phyloP scores from a whole-genome alignment of 176 grass and related monocot species.

The Elymus sibiricus region DNA sequence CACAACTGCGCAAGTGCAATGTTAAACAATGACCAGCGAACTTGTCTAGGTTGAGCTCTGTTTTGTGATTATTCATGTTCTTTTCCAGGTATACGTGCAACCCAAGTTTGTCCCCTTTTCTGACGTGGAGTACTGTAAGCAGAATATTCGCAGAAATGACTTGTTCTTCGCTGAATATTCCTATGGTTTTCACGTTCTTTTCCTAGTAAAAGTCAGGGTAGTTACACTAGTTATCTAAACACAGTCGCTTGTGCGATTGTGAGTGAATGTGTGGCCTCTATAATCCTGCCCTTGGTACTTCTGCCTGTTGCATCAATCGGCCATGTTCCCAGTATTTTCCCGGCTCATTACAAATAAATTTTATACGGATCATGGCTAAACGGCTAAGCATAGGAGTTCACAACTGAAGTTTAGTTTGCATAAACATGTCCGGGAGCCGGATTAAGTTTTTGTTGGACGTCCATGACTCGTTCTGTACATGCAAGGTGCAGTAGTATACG shows the following conservation, averaged over 20 bases:
- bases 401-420: neutral
- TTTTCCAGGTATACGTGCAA: neutral
- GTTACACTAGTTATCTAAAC: too few relatives aligned
- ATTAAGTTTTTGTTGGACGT: neutral
- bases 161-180: neutral
- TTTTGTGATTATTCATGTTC: neutral
- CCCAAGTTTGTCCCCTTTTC: neutral
- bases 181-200: neutral
- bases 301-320: neutral
- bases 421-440: neutral
- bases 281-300: too few relatives aligned
- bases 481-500: neutral
- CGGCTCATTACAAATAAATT: too few relatives aligned
- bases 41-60: neutral
- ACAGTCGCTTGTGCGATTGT: too few relatives aligned
- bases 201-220: neutral
- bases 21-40: neutral
- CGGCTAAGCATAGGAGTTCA: neutral
- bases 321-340: neutral
- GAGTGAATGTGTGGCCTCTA: too few relatives aligned
- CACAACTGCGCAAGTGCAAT: neutral
- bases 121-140: neutral
- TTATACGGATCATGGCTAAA: too few relatives aligned
- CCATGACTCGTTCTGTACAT: neutral
- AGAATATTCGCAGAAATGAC: neutral